Conservation (phyloP, 2,329 filamentous ascomycete genomes). For the Leptographium lundbergii region DNA sequence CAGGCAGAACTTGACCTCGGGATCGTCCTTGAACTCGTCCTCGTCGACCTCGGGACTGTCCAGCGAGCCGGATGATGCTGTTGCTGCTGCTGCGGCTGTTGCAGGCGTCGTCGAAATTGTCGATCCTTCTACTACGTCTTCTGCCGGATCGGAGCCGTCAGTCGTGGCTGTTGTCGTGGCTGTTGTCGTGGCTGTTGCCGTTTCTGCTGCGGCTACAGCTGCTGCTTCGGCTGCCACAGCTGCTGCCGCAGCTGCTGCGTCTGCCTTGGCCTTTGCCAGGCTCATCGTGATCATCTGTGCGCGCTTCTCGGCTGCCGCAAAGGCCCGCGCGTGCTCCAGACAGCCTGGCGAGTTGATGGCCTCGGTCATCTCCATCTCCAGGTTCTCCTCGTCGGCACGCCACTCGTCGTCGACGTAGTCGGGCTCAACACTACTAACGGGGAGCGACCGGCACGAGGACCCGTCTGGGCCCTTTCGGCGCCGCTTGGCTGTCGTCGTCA, state of each 20-base stretch:
- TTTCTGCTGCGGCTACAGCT: not conserved
- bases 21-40: conserved; percentile 79
- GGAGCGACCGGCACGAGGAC: conserved; percentile 13
- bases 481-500: not conserved
- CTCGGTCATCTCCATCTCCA: conserved; percentile 59
- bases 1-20: conserved; percentile 71
- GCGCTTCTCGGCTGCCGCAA: conserved; percentile 44
- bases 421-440: conserved; percentile 18
- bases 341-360: conserved; percentile 51
- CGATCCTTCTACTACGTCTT: not conserved
- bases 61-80: conserved; percentile 21
- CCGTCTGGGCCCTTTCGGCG: conserved; percentile 6
- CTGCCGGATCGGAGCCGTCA: not conserved
- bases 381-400: conserved; percentile 47
- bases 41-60: conserved; percentile 58
- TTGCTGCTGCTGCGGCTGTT: conserved; percentile 7
- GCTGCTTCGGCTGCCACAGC: not conserved
- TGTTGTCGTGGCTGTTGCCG: not conserved
- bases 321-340: conserved; percentile 40
- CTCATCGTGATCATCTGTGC: conserved; percentile 20
- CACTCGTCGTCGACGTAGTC: conserved; percentile 51
- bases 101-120: not conserved
- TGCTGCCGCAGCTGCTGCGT: not conserved
- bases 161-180: too few relatives aligned
- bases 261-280: not conserved